These are phyloP conservation scores for Lepidium didymum DNA, from an alignment of 345 rosid genomes.

Conservation along the genomic window DNA sequence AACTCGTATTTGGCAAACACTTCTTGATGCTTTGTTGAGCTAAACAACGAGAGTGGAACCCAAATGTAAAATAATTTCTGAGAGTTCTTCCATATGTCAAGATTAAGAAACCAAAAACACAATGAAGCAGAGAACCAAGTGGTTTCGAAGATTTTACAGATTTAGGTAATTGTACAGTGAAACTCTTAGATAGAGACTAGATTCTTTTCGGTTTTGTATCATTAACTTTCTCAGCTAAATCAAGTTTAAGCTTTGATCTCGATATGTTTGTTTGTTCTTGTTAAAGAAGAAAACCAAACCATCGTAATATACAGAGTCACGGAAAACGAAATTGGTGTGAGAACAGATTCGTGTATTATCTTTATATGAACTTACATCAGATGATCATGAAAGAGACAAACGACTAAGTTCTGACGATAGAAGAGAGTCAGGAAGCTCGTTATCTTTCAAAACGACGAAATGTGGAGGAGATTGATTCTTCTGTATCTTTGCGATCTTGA, in stretches of 20 bases:
- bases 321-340: neutral
- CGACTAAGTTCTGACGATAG: neutral
- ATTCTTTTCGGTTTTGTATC: no score
- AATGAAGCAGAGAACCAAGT: constrained; percentile 24
- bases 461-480: constrained; percentile 54
- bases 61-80: constrained; percentile 42
- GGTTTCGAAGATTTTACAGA: neutral
- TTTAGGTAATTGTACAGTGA: neutral
- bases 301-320: no score
- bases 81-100: constrained; percentile 62
- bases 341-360: neutral
- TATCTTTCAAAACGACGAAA: constrained; percentile 64
- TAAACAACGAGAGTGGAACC: constrained; percentile 63
- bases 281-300: no score
- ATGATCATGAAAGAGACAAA: neutral
- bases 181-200: no score
- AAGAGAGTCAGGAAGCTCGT: neutral
- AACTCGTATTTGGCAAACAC: constrained; percentile 80
- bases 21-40: constrained; percentile 89
- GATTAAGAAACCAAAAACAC: constrained; percentile 61
- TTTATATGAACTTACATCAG: neutral
- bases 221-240: neutral
- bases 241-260: neutral
- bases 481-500: constrained; percentile 75
- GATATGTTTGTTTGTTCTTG: neutral